Conservation (phyloP, 2,329 filamentous ascomycete genomes). For the Decorospora gaudefroyi region DNA sequence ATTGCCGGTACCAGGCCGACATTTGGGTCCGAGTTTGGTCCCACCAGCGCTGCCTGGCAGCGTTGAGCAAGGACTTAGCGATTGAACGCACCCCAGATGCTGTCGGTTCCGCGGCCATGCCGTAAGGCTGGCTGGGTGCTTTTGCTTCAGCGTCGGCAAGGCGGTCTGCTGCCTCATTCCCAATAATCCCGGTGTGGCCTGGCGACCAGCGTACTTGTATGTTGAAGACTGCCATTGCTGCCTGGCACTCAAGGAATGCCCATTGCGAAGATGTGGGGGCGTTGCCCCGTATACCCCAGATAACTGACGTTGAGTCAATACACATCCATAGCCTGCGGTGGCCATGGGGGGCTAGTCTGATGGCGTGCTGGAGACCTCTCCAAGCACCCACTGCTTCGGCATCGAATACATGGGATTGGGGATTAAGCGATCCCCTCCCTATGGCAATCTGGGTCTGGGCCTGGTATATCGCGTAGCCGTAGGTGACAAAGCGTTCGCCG, state of each 20-base stretch:
- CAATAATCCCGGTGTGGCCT: background rate
- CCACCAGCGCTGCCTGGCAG: background rate
- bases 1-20: background rate
- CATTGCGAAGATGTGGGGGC: constrained; percentile 4
- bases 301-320: constrained; percentile 14
- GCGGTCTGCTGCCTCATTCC: constrained; percentile 5
- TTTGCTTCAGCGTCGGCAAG: background rate
- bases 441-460: background rate
- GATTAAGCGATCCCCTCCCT: constrained; percentile 1
- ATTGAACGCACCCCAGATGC: background rate
- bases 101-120: background rate
- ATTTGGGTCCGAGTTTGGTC: constrained; percentile 1
- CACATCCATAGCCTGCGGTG: constrained; percentile 5
- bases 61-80: background rate
- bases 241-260: constrained; percentile 10
- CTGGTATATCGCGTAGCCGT: constrained; percentile 7
- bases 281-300: constrained; percentile 8
- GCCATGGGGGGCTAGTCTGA: background rate
- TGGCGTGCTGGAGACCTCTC: constrained; percentile 1
- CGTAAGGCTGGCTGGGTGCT: background rate
- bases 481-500: constrained; percentile 4
- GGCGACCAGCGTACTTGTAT: background rate
- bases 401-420: constrained; percentile 5
- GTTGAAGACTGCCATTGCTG: constrained; percentile 2
- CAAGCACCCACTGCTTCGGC: constrained; percentile 8